Evolutionary conservation across 345 rosid species (phyloP), one percentile per base, ranked within the genome.

Genomic region (Trapa incisa): DNA sequence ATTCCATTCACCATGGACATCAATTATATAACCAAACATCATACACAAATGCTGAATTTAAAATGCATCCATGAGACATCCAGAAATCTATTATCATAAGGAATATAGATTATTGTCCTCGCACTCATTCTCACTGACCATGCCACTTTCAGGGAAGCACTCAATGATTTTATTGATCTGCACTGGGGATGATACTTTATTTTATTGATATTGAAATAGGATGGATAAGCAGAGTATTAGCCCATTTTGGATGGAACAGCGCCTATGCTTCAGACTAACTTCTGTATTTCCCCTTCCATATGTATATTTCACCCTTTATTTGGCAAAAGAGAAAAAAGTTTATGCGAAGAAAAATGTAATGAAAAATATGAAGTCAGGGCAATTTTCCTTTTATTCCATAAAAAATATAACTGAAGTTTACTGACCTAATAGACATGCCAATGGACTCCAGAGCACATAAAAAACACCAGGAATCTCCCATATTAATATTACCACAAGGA

Each of bases 391-490:
- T 54, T n/a, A n/a, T 54, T n/a, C 35, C 35, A 54, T 7, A 5
- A 22, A 35, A n/a, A 6, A 54, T 8, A 54, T 33, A 22, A 54
- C n/a, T 61, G 58, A 29, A 76, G 47, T 71, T 63, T 65, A 77
- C 82, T 60, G 10, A 94, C 99, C 91, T 75, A 91, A 65, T 57
- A 94, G 15, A 75, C 86, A 86, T 45, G 86, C 47, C 13, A 94
- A 82, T 10, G 99, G 96, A 77, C 89, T 73, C 96, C 96, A 94
- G 60, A 94, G 60, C 67, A 89, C 66, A 5, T 86, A 80, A 70
- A 94, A 94, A 72, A 84, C 85, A 61, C 96, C 96, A 73, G 96
- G 96, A 73, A 91, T 75, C 79, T 94, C 96, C 99, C 99, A 94
- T 72, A 91, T 45, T 78, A 94, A 73, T 75, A 94, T 81, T 68